Percentiles rank a stretch among this genome's conserved stretches.
Evolutionary conservation across 345 rosid genomes (phyloP).

Genomic region (Boechera divaricarpa): DNA sequence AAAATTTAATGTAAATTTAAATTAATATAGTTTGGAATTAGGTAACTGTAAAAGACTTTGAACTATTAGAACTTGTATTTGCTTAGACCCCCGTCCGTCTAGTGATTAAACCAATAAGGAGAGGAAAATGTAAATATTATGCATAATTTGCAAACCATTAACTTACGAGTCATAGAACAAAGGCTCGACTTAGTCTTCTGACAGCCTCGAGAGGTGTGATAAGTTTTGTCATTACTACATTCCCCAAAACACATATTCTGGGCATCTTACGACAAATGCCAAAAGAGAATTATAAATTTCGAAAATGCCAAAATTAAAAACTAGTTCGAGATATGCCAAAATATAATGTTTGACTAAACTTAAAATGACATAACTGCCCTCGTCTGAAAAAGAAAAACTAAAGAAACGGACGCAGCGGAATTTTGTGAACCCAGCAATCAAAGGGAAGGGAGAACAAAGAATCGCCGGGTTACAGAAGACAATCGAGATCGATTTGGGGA

Average conservation of each 20-base stretch:
- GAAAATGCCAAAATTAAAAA: too few relatives aligned
- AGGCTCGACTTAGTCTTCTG: constrained; percentile 14
- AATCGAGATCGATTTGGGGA: too few relatives aligned
- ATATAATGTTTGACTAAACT: too few relatives aligned
- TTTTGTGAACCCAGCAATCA: too few relatives aligned
- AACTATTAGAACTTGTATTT: neutral
- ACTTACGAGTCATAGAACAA: neutral
- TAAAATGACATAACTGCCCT: too few relatives aligned
- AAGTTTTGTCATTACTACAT: constrained; percentile 32
- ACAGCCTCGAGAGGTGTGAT: constrained; percentile 32
- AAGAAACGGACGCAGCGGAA: too few relatives aligned
- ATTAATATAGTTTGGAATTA: neutral
- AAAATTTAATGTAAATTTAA: neutral
- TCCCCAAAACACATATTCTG: constrained; percentile 24
- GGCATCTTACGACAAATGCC: too few relatives aligned
- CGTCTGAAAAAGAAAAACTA: too few relatives aligned
- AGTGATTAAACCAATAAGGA: constrained; percentile 3
- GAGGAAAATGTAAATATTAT: neutral
- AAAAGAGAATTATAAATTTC: too few relatives aligned
- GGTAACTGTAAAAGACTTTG: neutral
- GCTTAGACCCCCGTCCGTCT: neutral
- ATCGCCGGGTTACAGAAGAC: too few relatives aligned
- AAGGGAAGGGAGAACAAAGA: too few relatives aligned
- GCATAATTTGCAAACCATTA: neutral
- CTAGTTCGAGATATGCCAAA: too few relatives aligned